Evolutionary conservation across 2,329 filamentous ascomycete genomes (phyloP).

Genomic region (Penicillium sp.): DNA sequence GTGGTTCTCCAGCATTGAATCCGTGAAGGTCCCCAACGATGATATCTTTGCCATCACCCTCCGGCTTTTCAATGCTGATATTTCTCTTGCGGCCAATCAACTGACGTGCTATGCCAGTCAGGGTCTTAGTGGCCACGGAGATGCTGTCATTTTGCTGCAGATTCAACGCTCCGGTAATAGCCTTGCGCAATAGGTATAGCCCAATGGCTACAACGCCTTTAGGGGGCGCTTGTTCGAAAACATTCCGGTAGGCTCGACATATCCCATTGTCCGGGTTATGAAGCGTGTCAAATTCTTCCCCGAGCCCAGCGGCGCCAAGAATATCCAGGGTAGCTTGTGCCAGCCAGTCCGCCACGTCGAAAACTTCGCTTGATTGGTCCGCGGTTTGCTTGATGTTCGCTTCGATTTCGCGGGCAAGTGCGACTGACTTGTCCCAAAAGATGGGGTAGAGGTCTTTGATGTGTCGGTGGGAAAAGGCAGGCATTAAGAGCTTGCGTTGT

Average conservation of each 20-base stretch:
- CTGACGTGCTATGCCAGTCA: not conserved
- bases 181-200: not conserved
- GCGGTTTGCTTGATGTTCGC: not conserved
- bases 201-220: not conserved
- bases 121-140: not conserved
- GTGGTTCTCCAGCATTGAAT: slow-evolving; percentile 65
- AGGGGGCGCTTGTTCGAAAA: slow-evolving; percentile 1
- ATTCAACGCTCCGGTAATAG: not conserved
- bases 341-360: slow-evolving; percentile 1
- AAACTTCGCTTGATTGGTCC: not conserved
- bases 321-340: slow-evolving; percentile 1
- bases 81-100: not conserved
- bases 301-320: slow-evolving; percentile 1
- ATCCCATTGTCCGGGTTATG: slow-evolving; percentile 3
- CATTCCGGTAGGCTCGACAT: not conserved
- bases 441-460: slow-evolving; percentile 7
- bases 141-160: not conserved
- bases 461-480: slow-evolving; percentile 1
- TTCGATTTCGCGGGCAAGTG: not conserved
- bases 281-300: slow-evolving; percentile 3
- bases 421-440: slow-evolving; percentile 4
- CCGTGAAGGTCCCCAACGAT: not conserved
- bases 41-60: not conserved
- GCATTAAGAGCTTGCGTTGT: slow-evolving; percentile 1
- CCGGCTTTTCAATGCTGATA: not conserved